Conservation (phyloP, 139 green algal species). For the Asterochloris sp. region DNA sequence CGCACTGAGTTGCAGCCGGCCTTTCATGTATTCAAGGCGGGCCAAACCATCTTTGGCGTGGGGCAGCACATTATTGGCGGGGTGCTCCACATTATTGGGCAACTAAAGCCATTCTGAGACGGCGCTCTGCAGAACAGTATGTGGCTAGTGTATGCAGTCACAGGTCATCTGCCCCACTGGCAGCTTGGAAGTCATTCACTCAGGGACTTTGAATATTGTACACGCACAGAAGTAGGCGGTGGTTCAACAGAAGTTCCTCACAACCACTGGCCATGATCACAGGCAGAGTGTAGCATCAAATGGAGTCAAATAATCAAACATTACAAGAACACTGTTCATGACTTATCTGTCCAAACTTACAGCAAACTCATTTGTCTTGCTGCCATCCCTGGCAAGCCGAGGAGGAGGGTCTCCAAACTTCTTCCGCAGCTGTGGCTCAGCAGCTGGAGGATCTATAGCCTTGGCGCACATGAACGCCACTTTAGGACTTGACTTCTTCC, state of each 20-base stretch:
- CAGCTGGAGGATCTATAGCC: neutral
- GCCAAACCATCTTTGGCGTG: neutral
- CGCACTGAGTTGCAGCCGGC: slow-evolving; percentile 9
- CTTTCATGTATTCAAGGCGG: slow-evolving; percentile 9
- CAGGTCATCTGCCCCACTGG: too few relatives aligned
- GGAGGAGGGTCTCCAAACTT: slow-evolving; percentile 6
- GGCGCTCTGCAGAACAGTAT: too few relatives aligned
- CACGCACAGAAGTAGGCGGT: too few relatives aligned
- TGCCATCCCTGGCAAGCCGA: neutral
- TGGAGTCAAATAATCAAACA: too few relatives aligned
- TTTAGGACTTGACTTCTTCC: neutral
- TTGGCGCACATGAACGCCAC: slow-evolving; percentile 3
- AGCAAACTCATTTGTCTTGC: slow-evolving; percentile 13
- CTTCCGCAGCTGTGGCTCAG: neutral
- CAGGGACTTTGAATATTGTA: too few relatives aligned
- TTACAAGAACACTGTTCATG: too few relatives aligned
- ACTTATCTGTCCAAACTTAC: neutral
- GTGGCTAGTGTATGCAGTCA: too few relatives aligned
- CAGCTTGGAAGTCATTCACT: too few relatives aligned
- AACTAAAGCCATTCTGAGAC: too few relatives aligned
- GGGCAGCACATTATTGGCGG: neutral
- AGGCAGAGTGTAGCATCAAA: too few relatives aligned
- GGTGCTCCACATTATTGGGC: neutral
- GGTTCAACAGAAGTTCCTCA: too few relatives aligned
- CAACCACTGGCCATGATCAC: too few relatives aligned